phyloP scores from a whole-genome alignment of 768 basidiomycete species.

The Pleurotus salmoneostramineus region DNA sequence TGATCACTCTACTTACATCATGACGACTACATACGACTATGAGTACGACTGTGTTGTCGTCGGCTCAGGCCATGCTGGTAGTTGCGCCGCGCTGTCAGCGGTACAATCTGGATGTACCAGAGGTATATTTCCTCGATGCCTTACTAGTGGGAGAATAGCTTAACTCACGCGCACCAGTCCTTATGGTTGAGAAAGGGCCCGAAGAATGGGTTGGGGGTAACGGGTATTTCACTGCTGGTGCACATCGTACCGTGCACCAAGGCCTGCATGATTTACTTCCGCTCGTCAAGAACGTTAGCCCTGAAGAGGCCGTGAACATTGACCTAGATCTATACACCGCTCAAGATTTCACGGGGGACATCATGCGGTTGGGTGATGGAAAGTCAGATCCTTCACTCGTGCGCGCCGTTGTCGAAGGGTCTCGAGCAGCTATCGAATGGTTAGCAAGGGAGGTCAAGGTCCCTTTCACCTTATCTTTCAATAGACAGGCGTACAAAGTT shows the following conservation, averaged over 20 bases:
- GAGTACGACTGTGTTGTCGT: constrained; percentile 56
- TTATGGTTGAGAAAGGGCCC: constrained; percentile 66
- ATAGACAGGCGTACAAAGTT: constrained; percentile 67
- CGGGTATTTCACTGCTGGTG: constrained; percentile 70
- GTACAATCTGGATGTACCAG: constrained; percentile 53
- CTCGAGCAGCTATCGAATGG: constrained; percentile 56
- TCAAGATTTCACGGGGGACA: constrained; percentile 51
- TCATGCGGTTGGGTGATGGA: constrained; percentile 54
- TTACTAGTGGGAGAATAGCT: background rate
- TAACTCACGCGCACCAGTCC: constrained; percentile 27
- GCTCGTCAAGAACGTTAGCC: constrained; percentile 44
- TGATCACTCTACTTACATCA: too few species aligned
- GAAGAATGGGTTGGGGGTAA: constrained; percentile 66
- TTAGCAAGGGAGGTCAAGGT: constrained; percentile 45
- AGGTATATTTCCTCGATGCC: constrained; percentile 23
- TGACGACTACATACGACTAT: background rate
- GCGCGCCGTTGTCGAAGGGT: constrained; percentile 46
- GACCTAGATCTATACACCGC: constrained; percentile 58
- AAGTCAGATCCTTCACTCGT: constrained; percentile 48
- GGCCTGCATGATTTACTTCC: constrained; percentile 59
- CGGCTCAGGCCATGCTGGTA: constrained; percentile 66
- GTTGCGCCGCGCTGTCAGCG: constrained; percentile 60
- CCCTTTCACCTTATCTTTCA: constrained; percentile 56
- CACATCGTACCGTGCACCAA: constrained; percentile 57
- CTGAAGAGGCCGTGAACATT: constrained; percentile 38